A percentile compares a stretch with the other conserved stretches of the same genome.
phyloP scores from a whole-genome alignment of 129 eudicot species.

The Flaveria ramosissima region DNA sequence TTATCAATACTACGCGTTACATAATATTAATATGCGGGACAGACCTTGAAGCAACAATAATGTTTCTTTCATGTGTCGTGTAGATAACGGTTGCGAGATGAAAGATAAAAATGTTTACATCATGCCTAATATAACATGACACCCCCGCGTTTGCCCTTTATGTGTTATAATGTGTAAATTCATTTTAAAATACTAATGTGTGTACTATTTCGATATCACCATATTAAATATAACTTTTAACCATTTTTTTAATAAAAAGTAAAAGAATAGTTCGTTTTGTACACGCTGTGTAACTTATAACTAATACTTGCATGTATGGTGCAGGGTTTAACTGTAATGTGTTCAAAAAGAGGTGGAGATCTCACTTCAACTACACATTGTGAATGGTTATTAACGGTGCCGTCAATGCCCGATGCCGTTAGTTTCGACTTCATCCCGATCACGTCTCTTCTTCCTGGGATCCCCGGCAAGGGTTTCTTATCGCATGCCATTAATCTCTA shows the following conservation, averaged over 20 bases:
- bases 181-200: neutral
- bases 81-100: too few relatives aligned
- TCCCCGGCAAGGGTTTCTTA: constrained; percentile 86
- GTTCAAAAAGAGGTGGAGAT: constrained; percentile 88
- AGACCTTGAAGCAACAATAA: too few relatives aligned
- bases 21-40: too few relatives aligned
- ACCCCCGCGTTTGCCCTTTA: too few relatives aligned
- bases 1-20: too few relatives aligned
- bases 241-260: neutral
- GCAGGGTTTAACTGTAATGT: constrained; percentile 79
- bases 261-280: too few relatives aligned
- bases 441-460: constrained; percentile 77
- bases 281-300: too few relatives aligned
- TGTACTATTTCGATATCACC: neutral
- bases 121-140: too few relatives aligned
- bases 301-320: neutral
- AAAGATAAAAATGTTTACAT: too few relatives aligned
- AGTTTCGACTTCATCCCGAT: constrained; percentile 80
- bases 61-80: too few relatives aligned
- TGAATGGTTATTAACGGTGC: constrained; percentile 88
- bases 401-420: constrained; percentile 76
- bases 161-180: neutral
- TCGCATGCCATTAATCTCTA: constrained; percentile 92
- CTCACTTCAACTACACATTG: constrained; percentile 51
- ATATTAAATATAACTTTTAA: neutral